Conservation (phyloP, 371 early-diverging fungal species). For the Mycotypha africana region DNA sequence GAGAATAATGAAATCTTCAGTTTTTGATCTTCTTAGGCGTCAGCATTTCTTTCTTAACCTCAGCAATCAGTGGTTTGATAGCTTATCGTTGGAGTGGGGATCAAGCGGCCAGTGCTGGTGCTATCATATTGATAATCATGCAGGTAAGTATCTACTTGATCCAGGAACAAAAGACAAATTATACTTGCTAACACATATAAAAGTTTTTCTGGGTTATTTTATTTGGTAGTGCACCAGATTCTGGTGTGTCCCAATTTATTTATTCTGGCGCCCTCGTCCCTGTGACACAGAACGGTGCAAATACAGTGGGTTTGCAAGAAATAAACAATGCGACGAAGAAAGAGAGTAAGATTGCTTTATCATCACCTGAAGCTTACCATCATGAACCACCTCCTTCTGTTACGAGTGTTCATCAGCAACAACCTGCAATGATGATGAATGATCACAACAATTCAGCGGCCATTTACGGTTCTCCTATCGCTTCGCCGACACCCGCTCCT, state of each 20-base stretch:
- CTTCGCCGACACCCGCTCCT: no score
- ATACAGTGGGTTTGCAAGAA: background rate
- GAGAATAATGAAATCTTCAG: no score
- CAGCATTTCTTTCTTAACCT: constrained; percentile 26
- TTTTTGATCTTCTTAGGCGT: constrained; percentile 31
- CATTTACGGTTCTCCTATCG: no score
- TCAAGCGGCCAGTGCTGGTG: constrained; percentile 31
- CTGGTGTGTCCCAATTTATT: constrained; percentile 35
- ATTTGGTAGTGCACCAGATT: constrained; percentile 38
- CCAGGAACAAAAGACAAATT: no score
- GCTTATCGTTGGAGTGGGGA: constrained; percentile 6
- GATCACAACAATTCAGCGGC: no score
- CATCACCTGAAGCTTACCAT: constrained; percentile 11
- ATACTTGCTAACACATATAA: no score
- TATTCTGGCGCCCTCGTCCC: constrained; percentile 8
- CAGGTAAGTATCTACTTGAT: constrained; percentile 11
- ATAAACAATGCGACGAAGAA: constrained; percentile 1
- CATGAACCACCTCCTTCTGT: constrained; percentile 2
- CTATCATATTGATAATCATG: constrained; percentile 30
- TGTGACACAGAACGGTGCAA: constrained; percentile 8
- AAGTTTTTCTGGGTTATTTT: constrained; percentile 41
- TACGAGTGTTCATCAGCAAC: background rate
- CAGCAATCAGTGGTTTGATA: constrained; percentile 12
- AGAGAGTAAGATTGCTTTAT: constrained; percentile 14
- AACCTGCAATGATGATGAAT: background rate